Conservation (phyloP, 2,329 filamentous ascomycete species). For the Colletotrichum truncatum region DNA sequence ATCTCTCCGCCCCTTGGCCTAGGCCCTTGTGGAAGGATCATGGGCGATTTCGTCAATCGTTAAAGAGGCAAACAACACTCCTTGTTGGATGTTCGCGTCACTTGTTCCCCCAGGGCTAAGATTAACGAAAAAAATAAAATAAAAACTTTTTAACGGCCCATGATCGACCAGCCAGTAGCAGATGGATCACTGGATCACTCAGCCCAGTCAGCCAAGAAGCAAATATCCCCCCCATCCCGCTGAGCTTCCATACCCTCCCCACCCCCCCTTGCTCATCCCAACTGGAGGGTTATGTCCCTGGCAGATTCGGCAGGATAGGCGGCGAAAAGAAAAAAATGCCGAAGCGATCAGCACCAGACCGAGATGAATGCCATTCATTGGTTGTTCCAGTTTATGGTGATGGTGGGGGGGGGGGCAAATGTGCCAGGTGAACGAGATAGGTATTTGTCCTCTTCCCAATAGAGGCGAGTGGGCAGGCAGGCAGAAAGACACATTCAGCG, state of each 20-base stretch:
- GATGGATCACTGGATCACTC: neutral
- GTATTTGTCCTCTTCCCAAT: neutral
- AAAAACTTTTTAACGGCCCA: neutral
- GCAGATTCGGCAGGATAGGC: conserved; percentile 5
- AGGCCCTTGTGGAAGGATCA: neutral
- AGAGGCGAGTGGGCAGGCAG: neutral
- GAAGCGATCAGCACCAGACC: neutral
- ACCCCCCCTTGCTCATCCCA: neutral
- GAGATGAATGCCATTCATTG: neutral
- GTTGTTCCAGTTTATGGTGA: neutral
- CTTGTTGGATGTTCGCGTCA: neutral
- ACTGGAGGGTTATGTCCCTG: conserved; percentile 1
- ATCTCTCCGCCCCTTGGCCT: neutral
- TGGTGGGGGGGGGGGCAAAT: neutral
- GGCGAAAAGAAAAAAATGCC: conserved; percentile 7
- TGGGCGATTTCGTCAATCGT: neutral
- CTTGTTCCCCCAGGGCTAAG: neutral
- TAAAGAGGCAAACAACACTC: neutral
- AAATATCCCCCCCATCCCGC: neutral
- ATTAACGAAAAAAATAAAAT: neutral
- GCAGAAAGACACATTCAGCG: neutral
- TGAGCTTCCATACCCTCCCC: neutral
- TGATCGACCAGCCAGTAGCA: neutral
- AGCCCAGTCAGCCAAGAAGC: neutral
- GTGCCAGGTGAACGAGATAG: neutral